Base-by-base conservation (phyloP, 768 basidiomycete species). In the Agaricus sinodeliciosus region DNA sequence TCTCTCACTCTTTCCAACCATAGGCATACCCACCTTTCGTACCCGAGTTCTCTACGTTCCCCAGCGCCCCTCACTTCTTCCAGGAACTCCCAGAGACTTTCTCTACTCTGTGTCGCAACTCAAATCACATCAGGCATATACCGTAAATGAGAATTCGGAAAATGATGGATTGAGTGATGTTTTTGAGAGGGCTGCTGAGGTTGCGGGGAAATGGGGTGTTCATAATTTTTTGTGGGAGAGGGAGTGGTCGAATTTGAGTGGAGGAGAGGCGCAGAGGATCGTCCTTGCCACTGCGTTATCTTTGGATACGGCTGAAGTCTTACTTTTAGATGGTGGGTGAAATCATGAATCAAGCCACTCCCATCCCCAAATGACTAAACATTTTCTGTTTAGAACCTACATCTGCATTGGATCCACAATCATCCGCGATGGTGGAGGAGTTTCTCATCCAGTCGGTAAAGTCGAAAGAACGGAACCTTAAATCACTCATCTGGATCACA, bases 181-280 rank as follows among this genome's bases (percentile, higher is more conserved):
- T 3, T 60, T 67, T 22, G 49, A 70, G 43, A 66, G 72, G 34
- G 76, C 82, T 0, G 59, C 82, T 36, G 74, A 79, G 7, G 67
- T 90, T 13, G 78, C 83, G 4, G 69, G 70, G 45, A 58, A 68
- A 7, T 94, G 90, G 88, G 85, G 80, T 3, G 71, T 93, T 35
- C 77, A 82, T 4, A 60, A 70, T 2, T 74, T 79, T 40, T 72
- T 94, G 18, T 94, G 92, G 91, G 79, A 82, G 54, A 74, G 91
- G 28, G 75, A 78, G 11, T 95, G 93, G 93, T 67, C 79, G 8
- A 81, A 78, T 42, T 68, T 95, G 60, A 91, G 88, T 59, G 93
- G 91, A 1, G 93, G 93, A 15, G 93, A 95, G 65, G 77, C 81
- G 1, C 93, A 95, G 65, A 74, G 93, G 43, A 78, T 94, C n/a